Evolutionary conservation across 345 rosid genomes (phyloP).

Genomic region (Cardiospermum halicacabum): DNA sequence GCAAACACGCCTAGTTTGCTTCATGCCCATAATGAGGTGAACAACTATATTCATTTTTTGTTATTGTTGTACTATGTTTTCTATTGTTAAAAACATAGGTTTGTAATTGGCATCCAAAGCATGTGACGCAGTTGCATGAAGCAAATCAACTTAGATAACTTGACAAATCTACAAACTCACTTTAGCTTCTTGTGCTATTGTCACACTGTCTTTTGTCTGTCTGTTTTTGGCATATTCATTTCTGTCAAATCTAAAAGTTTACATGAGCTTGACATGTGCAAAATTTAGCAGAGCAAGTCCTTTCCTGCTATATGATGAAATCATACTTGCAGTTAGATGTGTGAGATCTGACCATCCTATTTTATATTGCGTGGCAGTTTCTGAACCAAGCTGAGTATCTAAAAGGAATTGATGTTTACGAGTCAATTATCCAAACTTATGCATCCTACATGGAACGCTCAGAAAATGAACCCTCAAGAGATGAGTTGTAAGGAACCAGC

Average conservation of each 20-base stretch:
- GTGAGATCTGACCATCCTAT: background rate
- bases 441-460: conserved; percentile 38
- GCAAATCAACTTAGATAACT: background rate
- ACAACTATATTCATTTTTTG: background rate
- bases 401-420: conserved; percentile 74
- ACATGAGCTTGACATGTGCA: background rate
- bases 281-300: background rate
- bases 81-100: background rate
- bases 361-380: conserved; percentile 47
- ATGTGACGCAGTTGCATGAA: background rate
- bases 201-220: background rate
- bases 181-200: background rate
- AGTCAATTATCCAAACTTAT: conserved; percentile 62
- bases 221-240: background rate
- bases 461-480: conserved; percentile 35
- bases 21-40: conserved; percentile 94
- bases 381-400: conserved; percentile 71
- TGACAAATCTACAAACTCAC: background rate
- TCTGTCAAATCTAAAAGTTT: background rate
- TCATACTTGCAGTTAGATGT: background rate
- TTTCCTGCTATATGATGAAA: background rate
- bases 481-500: conserved; percentile 51
- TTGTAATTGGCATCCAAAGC: background rate
- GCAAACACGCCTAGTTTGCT: conserved; percentile 82
- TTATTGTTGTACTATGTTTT: background rate